Base-by-base conservation (phyloP, 2,329 filamentous ascomycete genomes). In the Pseudogymnoascus sp. region DNA sequence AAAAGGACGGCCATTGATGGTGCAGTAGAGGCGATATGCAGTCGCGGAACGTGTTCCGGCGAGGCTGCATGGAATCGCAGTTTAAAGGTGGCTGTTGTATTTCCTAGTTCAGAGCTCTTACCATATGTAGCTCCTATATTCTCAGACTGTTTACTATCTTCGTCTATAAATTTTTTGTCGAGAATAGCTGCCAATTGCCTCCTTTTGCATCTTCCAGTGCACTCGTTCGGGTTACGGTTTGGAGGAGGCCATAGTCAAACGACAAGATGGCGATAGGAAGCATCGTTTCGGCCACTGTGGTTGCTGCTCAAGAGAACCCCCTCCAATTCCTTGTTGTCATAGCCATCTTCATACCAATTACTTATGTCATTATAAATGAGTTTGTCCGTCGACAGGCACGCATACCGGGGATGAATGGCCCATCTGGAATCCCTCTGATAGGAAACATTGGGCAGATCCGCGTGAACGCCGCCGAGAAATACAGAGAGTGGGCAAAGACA, bases 361-460 rank as follows among this genome's bases (percentile, higher is more conserved):
- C 67, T n/a, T 69, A 68, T 42, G 33, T 67, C 37, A 25, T 68
- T 39, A 31, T 42, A 15, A 69, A 69, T 45, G 67, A 69, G 60
- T 59, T 65, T 37, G 52, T 65, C 12, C 65, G 66, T 12, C 39
- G 48, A 10, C 62, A 64, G 36, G 67, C 64, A 21, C 75, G 80
- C 7, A 75, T 83, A 21, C 71, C 73, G 2, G 75, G 76, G 2
- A 72, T 84, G 36, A 72, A 73, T 5, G 82, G 82, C 0, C 82
- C 82, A 0, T 65, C 69, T 0, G 81, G 82, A 0, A 66, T 82
- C 9, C 82, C 81, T 0, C 61, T 85, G 39, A 79, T 85, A 42
- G 82, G 82, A 9, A 84, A 84, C 60, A 68, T 85, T 10, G 77
- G 75, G 63, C 79, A 83, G 37, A 83, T 84, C 31, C 77, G 80